These are phyloP conservation scores for Agroathelia rolfsii DNA, from an alignment of 1,284 basidiomycete genomes.

Conservation along the genomic window DNA sequence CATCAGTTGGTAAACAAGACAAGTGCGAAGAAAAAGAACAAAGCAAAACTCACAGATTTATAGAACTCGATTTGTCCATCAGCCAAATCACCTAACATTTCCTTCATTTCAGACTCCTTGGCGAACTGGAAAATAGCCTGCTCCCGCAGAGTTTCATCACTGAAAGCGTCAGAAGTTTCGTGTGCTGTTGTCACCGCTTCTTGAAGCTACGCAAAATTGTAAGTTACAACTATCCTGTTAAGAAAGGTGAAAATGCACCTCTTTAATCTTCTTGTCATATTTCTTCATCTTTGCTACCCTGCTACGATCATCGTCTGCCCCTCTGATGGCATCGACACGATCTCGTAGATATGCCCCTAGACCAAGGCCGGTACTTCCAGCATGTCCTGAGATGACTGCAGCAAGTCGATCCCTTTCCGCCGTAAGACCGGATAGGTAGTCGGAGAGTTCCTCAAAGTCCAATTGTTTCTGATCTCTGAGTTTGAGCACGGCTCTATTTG, in stretches of 20 bases:
- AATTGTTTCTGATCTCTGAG: slow-evolving; percentile 97
- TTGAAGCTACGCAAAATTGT: slow-evolving; percentile 62
- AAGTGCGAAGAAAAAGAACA: slow-evolving; percentile 4
- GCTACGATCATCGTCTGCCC: slow-evolving; percentile 88
- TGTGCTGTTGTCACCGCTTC: slow-evolving; percentile 93
- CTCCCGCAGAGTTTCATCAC: slow-evolving; percentile 86
- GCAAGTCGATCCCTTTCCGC: slow-evolving; percentile 87
- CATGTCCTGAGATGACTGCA: slow-evolving; percentile 73
- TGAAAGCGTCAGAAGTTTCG: slow-evolving; percentile 93
- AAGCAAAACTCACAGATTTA: slow-evolving; percentile 67
- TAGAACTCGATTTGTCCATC: slow-evolving; percentile 95
- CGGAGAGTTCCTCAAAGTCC: slow-evolving; percentile 95
- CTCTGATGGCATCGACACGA: slow-evolving; percentile 82
- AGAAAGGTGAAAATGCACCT: slow-evolving; percentile 43
- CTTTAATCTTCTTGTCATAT: slow-evolving; percentile 88
- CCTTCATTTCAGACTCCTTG: slow-evolving; percentile 94
- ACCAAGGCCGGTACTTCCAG: slow-evolving; percentile 73
- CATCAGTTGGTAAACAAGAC: slow-evolving; percentile 2
- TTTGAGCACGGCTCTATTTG: slow-evolving; percentile 86
- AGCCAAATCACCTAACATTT: slow-evolving; percentile 79
- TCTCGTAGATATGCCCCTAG: slow-evolving; percentile 91
- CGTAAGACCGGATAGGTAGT: slow-evolving; percentile 87
- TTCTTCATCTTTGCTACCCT: slow-evolving; percentile 90
- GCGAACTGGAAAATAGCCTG: slow-evolving; percentile 83
- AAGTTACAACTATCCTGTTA: slow-evolving; percentile 1